A percentile compares a stretch with the other conserved stretches of the same genome.
Conservation (phyloP, 371 early-diverging fungal species). For the Capniomyces stellatus region DNA sequence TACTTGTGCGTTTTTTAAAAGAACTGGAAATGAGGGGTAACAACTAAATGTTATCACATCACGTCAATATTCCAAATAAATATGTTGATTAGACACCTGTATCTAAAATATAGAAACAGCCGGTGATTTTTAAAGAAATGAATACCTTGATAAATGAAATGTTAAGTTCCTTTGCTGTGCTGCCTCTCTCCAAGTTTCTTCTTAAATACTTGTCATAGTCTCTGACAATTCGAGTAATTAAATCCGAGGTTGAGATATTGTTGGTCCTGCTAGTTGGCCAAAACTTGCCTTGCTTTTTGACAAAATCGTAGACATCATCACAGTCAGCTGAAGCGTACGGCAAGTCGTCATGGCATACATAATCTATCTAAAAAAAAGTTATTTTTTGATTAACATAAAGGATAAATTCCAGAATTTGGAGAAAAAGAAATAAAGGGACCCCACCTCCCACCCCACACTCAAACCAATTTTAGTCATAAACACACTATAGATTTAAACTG, state of each 20-base stretch:
- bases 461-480: not conserved
- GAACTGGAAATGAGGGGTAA: no score
- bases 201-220: slow-evolving; percentile 88
- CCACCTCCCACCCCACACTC: no score
- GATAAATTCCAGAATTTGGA: no score
- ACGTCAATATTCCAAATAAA: no score
- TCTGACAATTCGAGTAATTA: slow-evolving; percentile 88
- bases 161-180: slow-evolving; percentile 76
- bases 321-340: slow-evolving; percentile 66
- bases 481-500: not conserved
- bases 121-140: not conserved
- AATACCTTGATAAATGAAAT: slow-evolving; percentile 52
- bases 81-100: no score
- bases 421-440: no score
- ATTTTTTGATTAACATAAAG: no score
- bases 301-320: slow-evolving; percentile 87
- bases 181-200: slow-evolving; percentile 84
- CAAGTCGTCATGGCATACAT: slow-evolving; percentile 95
- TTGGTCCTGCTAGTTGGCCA: slow-evolving; percentile 82
- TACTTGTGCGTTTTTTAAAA: no score
- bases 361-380: slow-evolving; percentile 57
- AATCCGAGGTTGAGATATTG: slow-evolving; percentile 84
- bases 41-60: no score
- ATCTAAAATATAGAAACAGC: no score
- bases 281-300: slow-evolving; percentile 77